Base-by-base conservation (phyloP, 805 yeast species). In the Saturnispora silvae region DNA sequence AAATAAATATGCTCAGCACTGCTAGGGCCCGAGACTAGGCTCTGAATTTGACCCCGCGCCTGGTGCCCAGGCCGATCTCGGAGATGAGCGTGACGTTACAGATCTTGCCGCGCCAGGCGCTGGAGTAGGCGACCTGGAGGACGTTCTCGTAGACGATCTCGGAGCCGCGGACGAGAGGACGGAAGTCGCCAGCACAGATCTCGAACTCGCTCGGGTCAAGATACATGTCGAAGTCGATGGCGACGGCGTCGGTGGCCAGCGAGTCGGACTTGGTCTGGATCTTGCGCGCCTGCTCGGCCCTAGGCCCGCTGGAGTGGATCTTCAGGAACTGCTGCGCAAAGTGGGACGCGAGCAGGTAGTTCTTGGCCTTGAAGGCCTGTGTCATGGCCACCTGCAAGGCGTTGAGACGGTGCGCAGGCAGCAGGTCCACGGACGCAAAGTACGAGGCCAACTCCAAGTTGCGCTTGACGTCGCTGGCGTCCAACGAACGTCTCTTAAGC, bases 301-400 rank as follows among this genome's bases (percentile, higher is more conserved):
- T 79, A 33, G 86, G 68, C 14, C 96, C 96, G 14, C 73, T 56
- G 2, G 80, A 49, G 40, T 75, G 72, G 35, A 86, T 68, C 50
- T 74, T 68, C 54, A 92, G 68, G 54, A 82, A 79, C 60, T 85
- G 87, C 17, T 71, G 67, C 0, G 98, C 97, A 67, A 92, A 92
- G 53, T 76, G 77, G 5, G 95, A 75, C 1, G 98, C 96, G 42
- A 81, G 73, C 3, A 87, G 79, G 62, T 63, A 92, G 62, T 92
- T 89, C 59, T 87, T 86, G 56, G 80, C 69, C 56, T 81, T 83
- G 70, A 83, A 86, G 28, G 92, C 75, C 64, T 84, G 94, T 31
- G 81, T 77, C 92, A 89, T 82, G 28, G 99, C 98, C 40, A 86
- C 95, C 57, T 85, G 94, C 50, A 86, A 68, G 10, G 97, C 95